Percentiles rank a stretch among this genome's conserved stretches.
Conservation (phyloP, 257 asterid genomes). For the Solanum microdontum region DNA sequence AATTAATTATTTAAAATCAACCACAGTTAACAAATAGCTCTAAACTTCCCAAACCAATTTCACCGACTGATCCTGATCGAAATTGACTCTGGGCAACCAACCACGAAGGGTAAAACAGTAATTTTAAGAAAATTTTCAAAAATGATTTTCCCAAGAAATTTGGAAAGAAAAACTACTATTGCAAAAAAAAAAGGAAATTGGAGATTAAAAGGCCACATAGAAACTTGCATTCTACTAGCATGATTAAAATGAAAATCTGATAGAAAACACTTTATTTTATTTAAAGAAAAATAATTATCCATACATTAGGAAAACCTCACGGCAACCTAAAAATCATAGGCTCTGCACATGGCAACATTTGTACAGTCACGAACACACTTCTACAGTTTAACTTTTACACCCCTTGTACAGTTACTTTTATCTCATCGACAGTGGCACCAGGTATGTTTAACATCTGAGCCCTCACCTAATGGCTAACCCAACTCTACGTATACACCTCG, state of each 20-base stretch:
- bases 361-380: not conserved
- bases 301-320: not conserved
- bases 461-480: conserved; percentile 14
- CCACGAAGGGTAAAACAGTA: too few species aligned
- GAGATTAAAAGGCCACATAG: not conserved
- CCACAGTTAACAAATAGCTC: too few species aligned
- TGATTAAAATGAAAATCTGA: not conserved
- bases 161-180: not conserved
- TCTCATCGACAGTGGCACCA: conserved; percentile 26
- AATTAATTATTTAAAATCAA: too few species aligned
- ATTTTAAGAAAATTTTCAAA: too few species aligned
- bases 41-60: too few species aligned
- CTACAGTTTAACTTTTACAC: not conserved
- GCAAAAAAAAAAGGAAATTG: not conserved
- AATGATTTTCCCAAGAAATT: not conserved
- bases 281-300: not conserved
- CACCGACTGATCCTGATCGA: too few species aligned
- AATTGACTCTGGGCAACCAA: too few species aligned
- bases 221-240: not conserved
- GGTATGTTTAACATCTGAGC: conserved; percentile 27
- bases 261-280: not conserved
- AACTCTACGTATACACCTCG: conserved; percentile 26
- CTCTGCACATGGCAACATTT: conserved; percentile 13
- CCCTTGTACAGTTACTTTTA: conserved; percentile 24
- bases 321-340: conserved; percentile 2